phyloP scores from a whole-genome alignment of 306 rosid genomes.

The Macrotyloma uniflorum region DNA sequence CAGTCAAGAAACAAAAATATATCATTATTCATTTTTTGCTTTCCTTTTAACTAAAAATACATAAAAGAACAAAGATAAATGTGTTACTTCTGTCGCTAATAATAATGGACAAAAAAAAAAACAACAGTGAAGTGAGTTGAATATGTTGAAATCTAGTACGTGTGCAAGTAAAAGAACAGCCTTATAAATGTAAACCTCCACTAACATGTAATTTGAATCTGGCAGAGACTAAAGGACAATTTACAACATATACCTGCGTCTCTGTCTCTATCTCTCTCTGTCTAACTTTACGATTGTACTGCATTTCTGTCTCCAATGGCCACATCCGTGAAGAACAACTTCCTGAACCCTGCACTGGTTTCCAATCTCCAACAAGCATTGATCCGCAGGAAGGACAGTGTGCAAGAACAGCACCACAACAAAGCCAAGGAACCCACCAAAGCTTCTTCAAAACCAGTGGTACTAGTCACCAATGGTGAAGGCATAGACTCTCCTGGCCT shows the following conservation, averaged over 20 bases:
- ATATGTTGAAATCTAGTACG: background rate
- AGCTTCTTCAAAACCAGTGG: slow-evolving; percentile 44
- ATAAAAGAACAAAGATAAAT: background rate
- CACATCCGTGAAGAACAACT: slow-evolving; percentile 51
- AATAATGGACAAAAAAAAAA: background rate
- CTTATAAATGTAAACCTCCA: background rate
- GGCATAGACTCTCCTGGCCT: slow-evolving; percentile 60
- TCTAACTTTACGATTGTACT: background rate
- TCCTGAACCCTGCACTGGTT: slow-evolving; percentile 54
- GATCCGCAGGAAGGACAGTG: slow-evolving; percentile 34
- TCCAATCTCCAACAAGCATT: slow-evolving; percentile 59
- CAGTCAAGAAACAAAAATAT: no score
- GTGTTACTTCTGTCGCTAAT: background rate
- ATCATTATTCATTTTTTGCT: background rate
- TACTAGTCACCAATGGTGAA: slow-evolving; percentile 55
- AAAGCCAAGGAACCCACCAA: slow-evolving; percentile 20
- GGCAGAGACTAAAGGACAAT: background rate
- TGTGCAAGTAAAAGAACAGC: background rate
- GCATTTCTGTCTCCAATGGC: slow-evolving; percentile 41
- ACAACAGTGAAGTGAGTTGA: background rate
- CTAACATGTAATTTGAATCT: background rate
- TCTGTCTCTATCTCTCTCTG: background rate
- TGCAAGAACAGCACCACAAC: slow-evolving; percentile 34
- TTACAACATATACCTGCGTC: background rate
- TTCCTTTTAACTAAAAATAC: background rate